Base-by-base conservation (phyloP, 345 rosid species). In the Mangifera indica region DNA sequence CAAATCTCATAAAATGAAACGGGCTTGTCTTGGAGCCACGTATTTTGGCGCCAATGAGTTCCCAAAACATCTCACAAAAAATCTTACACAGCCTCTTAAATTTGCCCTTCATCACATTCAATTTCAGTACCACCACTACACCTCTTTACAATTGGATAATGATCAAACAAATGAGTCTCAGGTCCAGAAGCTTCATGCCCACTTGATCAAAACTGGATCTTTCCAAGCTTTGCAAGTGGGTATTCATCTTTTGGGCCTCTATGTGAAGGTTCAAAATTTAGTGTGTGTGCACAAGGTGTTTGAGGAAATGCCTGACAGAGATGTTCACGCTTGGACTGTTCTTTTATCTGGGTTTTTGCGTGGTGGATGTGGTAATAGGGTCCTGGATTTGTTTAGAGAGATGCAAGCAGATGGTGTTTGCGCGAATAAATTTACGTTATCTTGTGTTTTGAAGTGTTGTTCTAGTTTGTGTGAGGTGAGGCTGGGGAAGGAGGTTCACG, bases 361-460 rank as follows among this genome's bases (percentile, higher is more conserved):
- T 37, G 45, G 2, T 26, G 82, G 84, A 26, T 78, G 51, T 52
- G 53, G 44, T 20, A 26, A n/a, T 25, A 40, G 24, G 66, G 88
- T 54, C 3, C 67, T 83, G 70, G 61, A 71, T 11, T 70, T 74
- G 5, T 81, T 83, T 45, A 69, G 80, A 59, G 76, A 68, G 25
- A 83, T 87, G 91, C 83, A 53, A 71, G 51, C 44, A 10, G 75
- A 70, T 60, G 83, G 76, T 61, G 78, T 76, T 29, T 51, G 53
- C 64, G 87, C 91, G 4, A 87, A 87, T 65, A 67, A 76, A 20
- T 87, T 87, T 72, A 85, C 87, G 49, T 77, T 87, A 60, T 84
- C 91, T 0, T 74, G 76, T 34, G 79, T 85, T 62, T 72, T 84
- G 69, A 87, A 84, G 77, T 74, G 81, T 71, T 87, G 87, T 66